Percentiles rank a stretch among this genome's conserved stretches.
phyloP scores from a whole-genome alignment of 805 yeast species.

The Starmerella bacillaris region DNA sequence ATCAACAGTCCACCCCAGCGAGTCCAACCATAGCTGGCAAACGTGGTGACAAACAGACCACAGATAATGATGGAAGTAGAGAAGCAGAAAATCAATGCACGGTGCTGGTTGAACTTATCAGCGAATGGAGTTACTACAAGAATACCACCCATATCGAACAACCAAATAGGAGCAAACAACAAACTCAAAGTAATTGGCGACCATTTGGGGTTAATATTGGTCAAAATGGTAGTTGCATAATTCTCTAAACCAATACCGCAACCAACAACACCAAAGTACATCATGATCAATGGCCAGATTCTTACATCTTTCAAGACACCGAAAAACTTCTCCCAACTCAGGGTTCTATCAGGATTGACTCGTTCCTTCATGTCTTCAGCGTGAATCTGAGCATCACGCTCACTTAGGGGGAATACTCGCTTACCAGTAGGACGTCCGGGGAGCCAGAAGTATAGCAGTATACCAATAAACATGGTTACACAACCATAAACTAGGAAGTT shows the following conservation, averaged over 20 bases:
- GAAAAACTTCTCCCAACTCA: slow-evolving; percentile 45
- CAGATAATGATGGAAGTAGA: slow-evolving; percentile 51
- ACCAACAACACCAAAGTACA: slow-evolving; percentile 89
- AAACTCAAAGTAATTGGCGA: slow-evolving; percentile 53
- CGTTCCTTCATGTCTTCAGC: slow-evolving; percentile 39
- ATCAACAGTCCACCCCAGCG: slow-evolving; percentile 64
- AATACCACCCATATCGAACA: slow-evolving; percentile 64
- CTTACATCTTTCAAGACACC: slow-evolving; percentile 42
- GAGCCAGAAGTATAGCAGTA: slow-evolving; percentile 59
- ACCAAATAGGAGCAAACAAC: slow-evolving; percentile 78
- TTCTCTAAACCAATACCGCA: slow-evolving; percentile 77
- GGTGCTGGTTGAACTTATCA: slow-evolving; percentile 40
- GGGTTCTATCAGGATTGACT: slow-evolving; percentile 28
- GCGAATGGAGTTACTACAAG: slow-evolving; percentile 62
- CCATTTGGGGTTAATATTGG: slow-evolving; percentile 42
- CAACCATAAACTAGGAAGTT: slow-evolving; percentile 61
- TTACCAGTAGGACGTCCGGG: slow-evolving; percentile 51
- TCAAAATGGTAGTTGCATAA: slow-evolving; percentile 60
- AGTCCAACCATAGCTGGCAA: slow-evolving; percentile 55
- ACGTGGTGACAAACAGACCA: slow-evolving; percentile 63
- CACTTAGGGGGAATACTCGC: slow-evolving; percentile 25
- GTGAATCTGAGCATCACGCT: slow-evolving; percentile 38
- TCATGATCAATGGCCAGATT: slow-evolving; percentile 63
- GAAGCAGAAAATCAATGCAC: slow-evolving; percentile 45
- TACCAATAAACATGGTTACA: slow-evolving; percentile 45